These are phyloP conservation scores for Capsella bursapastoris DNA, from an alignment of 345 rosid genomes.

Conservation along the genomic window DNA sequence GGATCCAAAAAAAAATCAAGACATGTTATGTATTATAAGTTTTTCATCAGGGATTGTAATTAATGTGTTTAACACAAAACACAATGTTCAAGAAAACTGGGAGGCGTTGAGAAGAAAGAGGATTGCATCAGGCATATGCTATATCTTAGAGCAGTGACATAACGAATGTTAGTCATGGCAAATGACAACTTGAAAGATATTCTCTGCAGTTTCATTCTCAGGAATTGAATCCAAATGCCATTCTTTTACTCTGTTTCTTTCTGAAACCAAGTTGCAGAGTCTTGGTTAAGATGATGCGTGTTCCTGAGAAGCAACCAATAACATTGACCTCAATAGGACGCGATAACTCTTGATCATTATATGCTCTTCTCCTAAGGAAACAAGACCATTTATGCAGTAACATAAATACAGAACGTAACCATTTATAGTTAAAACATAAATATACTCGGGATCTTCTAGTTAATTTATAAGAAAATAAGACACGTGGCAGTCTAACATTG, in stretches of 20 bases:
- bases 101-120: background rate
- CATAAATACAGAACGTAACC: too few relatives aligned
- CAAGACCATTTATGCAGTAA: conserved; percentile 46
- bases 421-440: too few relatives aligned
- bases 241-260: conserved; percentile 66
- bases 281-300: conserved; percentile 78
- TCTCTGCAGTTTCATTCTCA: conserved; percentile 62
- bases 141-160: background rate
- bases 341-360: conserved; percentile 49
- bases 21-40: background rate
- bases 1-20: conserved; percentile 2
- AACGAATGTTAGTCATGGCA: background rate
- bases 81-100: background rate
- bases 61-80: conserved; percentile 3
- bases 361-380: conserved; percentile 56
- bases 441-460: background rate
- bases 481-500: background rate
- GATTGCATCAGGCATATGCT: conserved; percentile 6
- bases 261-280: conserved; percentile 64
- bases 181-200: conserved; percentile 11
- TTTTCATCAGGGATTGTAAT: background rate
- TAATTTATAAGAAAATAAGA: background rate
- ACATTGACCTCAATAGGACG: conserved; percentile 75
- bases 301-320: conserved; percentile 76
- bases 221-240: conserved; percentile 72